A percentile compares a stretch with the other conserved stretches of the same genome.
Evolutionary conservation across 768 basidiomycete genomes (phyloP).

Genomic region (Tricholoma sp.): DNA sequence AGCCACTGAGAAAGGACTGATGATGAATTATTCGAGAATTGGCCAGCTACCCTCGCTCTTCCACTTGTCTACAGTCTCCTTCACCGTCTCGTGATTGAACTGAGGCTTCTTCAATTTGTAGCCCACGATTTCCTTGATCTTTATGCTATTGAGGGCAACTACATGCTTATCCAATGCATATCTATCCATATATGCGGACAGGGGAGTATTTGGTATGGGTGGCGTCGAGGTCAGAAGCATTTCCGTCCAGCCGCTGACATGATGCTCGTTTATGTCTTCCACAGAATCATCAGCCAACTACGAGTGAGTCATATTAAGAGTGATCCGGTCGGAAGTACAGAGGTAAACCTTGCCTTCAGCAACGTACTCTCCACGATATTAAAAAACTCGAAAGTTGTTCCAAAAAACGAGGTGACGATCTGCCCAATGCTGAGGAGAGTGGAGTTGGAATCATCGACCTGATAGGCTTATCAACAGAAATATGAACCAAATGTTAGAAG

Average conservation of each 20-base stretch:
- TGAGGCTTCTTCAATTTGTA: constrained; percentile 61
- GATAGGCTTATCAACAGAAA: not conserved
- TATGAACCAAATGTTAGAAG: not conserved
- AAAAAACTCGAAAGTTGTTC: constrained; percentile 79
- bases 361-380: constrained; percentile 61
- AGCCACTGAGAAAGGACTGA: not conserved
- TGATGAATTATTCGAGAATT: constrained; percentile 22
- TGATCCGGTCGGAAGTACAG: not conserved
- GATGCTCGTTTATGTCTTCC: constrained; percentile 82
- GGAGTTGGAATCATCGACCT: constrained; percentile 71
- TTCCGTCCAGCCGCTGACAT: constrained; percentile 77
- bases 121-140: constrained; percentile 69
- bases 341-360: constrained; percentile 48
- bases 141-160: constrained; percentile 63
- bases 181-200: constrained; percentile 77
- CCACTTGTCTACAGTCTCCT: constrained; percentile 77
- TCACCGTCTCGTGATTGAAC: constrained; percentile 56
- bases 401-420: constrained; percentile 65
- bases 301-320: not conserved
- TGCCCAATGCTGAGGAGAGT: constrained; percentile 65
- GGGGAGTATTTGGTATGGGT: constrained; percentile 63
- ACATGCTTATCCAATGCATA: constrained; percentile 66
- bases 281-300: constrained; percentile 69
- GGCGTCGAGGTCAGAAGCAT: constrained; percentile 72
- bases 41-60: constrained; percentile 66